A percentile compares a stretch with the other conserved stretches of the same genome.
These are phyloP conservation scores for Teratosphaeria gauchensis DNA, from an alignment of 2,329 filamentous ascomycete species.

Conservation along the genomic window DNA sequence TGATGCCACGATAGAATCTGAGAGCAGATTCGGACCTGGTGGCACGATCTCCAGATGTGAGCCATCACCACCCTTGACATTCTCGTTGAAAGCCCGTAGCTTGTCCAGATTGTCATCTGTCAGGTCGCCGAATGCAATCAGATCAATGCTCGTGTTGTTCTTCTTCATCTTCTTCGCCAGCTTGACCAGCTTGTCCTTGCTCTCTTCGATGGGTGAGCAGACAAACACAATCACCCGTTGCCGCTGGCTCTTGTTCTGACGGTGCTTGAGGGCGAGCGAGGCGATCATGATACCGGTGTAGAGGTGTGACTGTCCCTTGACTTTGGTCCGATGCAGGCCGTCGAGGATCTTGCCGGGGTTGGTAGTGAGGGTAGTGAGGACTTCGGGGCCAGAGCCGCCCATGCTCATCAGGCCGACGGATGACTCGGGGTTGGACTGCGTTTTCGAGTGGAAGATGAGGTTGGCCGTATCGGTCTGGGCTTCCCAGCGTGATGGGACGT, in stretches of 20 bases:
- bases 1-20: conserved; percentile 80
- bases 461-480: conserved; percentile 92
- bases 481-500: conserved; percentile 83
- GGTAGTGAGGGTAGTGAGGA: conserved; percentile 89
- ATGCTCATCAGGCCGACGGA: conserved; percentile 98
- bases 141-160: conserved; percentile 85
- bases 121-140: conserved; percentile 88
- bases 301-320: conserved; percentile 77
- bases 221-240: conserved; percentile 96
- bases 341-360: conserved; percentile 94
- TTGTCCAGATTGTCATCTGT: conserved; percentile 83
- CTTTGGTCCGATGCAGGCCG: conserved; percentile 87
- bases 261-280: conserved; percentile 93
- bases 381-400: conserved; percentile 94
- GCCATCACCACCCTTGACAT: conserved; percentile 82
- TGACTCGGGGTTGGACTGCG: conserved; percentile 89
- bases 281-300: conserved; percentile 93
- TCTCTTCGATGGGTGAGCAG: conserved; percentile 83
- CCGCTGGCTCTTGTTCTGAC: conserved; percentile 93
- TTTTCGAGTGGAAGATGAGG: conserved; percentile 92
- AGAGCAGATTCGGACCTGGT: conserved; percentile 82
- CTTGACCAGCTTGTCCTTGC: conserved; percentile 77
- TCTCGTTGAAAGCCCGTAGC: conserved; percentile 85
- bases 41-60: conserved; percentile 86
- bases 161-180: conserved; percentile 99